Evolutionary conservation across 2,329 filamentous ascomycete genomes (phyloP).

Genomic region (Tolypocladium paradoxum): DNA sequence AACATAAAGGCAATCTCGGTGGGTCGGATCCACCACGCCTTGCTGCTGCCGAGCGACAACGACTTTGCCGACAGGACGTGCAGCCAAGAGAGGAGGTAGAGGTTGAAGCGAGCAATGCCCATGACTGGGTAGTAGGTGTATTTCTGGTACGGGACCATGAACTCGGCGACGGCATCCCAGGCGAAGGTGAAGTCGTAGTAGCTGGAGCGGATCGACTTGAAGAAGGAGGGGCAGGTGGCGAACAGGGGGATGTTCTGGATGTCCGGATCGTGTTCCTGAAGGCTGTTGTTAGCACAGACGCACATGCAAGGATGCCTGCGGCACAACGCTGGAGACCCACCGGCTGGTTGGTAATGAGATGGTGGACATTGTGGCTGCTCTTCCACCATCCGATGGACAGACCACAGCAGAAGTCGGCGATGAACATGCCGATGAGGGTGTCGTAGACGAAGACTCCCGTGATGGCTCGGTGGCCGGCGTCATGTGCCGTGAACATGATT

Average conservation of each 20-base stretch:
- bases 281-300: background rate
- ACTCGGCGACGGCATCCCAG: constrained; percentile 63
- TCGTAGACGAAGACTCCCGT: constrained; percentile 82
- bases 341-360: constrained; percentile 90
- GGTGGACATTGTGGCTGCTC: constrained; percentile 88
- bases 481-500: constrained; percentile 85
- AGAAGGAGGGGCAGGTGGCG: constrained; percentile 70
- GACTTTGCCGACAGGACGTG: constrained; percentile 57
- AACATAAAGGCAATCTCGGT: constrained; percentile 12
- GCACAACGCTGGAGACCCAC: background rate
- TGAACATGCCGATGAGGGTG: constrained; percentile 75
- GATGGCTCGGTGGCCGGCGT: constrained; percentile 95
- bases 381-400: constrained; percentile 97
- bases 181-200: constrained; percentile 75
- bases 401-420: constrained; percentile 83
- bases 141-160: constrained; percentile 61
- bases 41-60: constrained; percentile 77
- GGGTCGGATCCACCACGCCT: constrained; percentile 57
- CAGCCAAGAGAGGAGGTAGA: constrained; percentile 72
- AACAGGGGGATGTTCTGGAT: constrained; percentile 89
- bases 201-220: constrained; percentile 63
- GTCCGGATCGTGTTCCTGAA: constrained; percentile 77
- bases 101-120: constrained; percentile 73
- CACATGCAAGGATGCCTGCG: no score
- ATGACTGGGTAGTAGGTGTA: constrained; percentile 79